Percentiles rank a stretch among this genome's conserved stretches.
Evolutionary conservation across 371 early-diverging fungal species (phyloP).

Genomic region (Mucor indicus): DNA sequence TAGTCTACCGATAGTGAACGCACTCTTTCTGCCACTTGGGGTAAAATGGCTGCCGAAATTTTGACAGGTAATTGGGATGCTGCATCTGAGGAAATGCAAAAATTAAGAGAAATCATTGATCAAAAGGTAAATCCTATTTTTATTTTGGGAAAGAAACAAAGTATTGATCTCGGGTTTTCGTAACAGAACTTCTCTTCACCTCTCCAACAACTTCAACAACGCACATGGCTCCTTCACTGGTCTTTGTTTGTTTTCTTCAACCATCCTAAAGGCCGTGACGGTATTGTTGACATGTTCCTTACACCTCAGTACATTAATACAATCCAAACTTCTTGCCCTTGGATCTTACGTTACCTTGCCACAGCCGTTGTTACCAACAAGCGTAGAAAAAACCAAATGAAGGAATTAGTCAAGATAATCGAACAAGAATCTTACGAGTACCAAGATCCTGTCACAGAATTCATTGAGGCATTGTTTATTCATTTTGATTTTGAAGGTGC

Average conservation of each 20-base stretch:
- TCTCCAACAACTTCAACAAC: slow-evolving; percentile 86
- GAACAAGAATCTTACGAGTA: slow-evolving; percentile 82
- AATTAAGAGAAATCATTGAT: slow-evolving; percentile 85
- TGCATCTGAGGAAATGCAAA: slow-evolving; percentile 84
- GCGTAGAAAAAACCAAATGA: slow-evolving; percentile 81
- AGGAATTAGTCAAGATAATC: slow-evolving; percentile 88
- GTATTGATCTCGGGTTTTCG: background rate
- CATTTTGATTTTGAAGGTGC: slow-evolving; percentile 94
- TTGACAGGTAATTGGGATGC: slow-evolving; percentile 90
- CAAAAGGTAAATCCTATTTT: slow-evolving; percentile 40
- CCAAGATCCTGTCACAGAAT: slow-evolving; percentile 88
- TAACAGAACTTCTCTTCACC: slow-evolving; percentile 61
- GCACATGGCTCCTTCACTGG: slow-evolving; percentile 95
- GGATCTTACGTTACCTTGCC: slow-evolving; percentile 91
- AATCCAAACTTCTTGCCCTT: slow-evolving; percentile 93
- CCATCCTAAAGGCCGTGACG: slow-evolving; percentile 93
- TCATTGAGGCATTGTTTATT: slow-evolving; percentile 85
- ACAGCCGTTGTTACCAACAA: slow-evolving; percentile 90
- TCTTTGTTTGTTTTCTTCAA: slow-evolving; percentile 96
- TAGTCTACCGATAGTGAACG: slow-evolving; percentile 82
- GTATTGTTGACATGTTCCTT: slow-evolving; percentile 88
- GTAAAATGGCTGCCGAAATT: slow-evolving; percentile 95
- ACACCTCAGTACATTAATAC: slow-evolving; percentile 91
- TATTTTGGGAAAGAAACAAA: background rate
- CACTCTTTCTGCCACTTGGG: slow-evolving; percentile 88